Percentiles rank a stretch among this genome's conserved stretches.
These are phyloP conservation scores for Globisporangium barbulae DNA, from an alignment of 352 stramenopile species.

Conservation along the genomic window DNA sequence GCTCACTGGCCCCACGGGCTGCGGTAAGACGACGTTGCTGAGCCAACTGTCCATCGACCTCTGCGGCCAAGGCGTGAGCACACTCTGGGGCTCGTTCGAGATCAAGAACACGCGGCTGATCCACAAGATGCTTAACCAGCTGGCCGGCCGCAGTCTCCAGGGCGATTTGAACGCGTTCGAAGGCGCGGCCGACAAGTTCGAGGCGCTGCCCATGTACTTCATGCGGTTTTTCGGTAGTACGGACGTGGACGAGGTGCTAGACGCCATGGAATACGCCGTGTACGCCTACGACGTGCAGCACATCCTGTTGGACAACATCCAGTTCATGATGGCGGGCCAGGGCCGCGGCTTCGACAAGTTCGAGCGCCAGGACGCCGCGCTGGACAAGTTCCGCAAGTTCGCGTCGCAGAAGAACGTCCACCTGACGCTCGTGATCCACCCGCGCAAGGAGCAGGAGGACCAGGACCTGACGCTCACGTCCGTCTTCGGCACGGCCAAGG, in stretches of 20 bases:
- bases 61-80: constrained; percentile 95
- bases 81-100: constrained; percentile 99
- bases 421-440: constrained; percentile 98
- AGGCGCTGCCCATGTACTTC: constrained; percentile 97
- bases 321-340: constrained; percentile 98
- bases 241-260: constrained; percentile 93
- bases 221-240: constrained; percentile 98
- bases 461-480: constrained; percentile 91
- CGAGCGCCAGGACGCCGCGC: constrained; percentile 90
- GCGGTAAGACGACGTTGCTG: constrained; percentile 93
- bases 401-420: constrained; percentile 98
- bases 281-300: constrained; percentile 98
- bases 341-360: constrained; percentile 87
- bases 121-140: constrained; percentile 98
- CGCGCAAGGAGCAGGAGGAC: constrained; percentile 97
- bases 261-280: constrained; percentile 98
- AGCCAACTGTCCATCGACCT: constrained; percentile 89
- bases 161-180: constrained; percentile 82
- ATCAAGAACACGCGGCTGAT: constrained; percentile 98
- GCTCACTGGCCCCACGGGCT: constrained; percentile 96
- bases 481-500: constrained; percentile 98
- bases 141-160: constrained; percentile 65
- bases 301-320: constrained; percentile 99
- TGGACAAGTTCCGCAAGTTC: constrained; percentile 97
- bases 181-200: constrained; percentile 85